Conservation (phyloP, 352 stramenopile genomes). For the Phytophthora pinifolia region DNA sequence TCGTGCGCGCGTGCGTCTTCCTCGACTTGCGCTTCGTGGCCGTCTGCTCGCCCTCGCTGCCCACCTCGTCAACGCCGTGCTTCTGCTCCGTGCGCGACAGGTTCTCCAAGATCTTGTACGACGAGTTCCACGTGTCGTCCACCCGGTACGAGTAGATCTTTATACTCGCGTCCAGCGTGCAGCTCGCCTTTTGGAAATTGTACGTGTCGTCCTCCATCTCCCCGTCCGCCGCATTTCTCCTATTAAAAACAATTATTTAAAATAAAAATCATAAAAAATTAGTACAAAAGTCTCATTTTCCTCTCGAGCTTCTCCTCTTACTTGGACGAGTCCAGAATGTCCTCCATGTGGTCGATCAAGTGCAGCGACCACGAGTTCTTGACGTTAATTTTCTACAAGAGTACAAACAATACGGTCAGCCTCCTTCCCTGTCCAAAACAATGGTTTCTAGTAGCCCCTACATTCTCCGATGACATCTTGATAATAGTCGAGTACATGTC, state of each 20-base stretch:
- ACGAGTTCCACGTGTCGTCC: constrained; percentile 97
- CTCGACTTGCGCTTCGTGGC: constrained; percentile 44
- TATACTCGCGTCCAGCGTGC: constrained; percentile 97
- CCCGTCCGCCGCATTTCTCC: constrained; percentile 28
- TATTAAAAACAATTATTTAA: constrained; percentile 6
- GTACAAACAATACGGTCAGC: constrained; percentile 4
- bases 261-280: constrained; percentile 1
- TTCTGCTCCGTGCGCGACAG: constrained; percentile 88
- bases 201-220: constrained; percentile 61
- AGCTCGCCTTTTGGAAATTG: constrained; percentile 98
- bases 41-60: constrained; percentile 30
- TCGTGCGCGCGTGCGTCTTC: constrained; percentile 62
- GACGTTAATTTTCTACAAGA: constrained; percentile 95
- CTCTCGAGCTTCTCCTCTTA: constrained; percentile 20
- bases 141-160: constrained; percentile 99
- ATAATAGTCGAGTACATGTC: constrained; percentile 93
- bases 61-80: constrained; percentile 31
- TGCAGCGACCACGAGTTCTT: constrained; percentile 97
- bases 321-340: constrained; percentile 84
- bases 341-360: constrained; percentile 98
- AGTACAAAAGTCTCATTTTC: not conserved
- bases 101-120: constrained; percentile 98
- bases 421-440: not conserved
- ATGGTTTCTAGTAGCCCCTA: constrained; percentile 24
- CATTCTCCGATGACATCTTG: constrained; percentile 92